Conservation (phyloP, 495 filamentous ascomycete genomes). For the Neurospora africana region DNA sequence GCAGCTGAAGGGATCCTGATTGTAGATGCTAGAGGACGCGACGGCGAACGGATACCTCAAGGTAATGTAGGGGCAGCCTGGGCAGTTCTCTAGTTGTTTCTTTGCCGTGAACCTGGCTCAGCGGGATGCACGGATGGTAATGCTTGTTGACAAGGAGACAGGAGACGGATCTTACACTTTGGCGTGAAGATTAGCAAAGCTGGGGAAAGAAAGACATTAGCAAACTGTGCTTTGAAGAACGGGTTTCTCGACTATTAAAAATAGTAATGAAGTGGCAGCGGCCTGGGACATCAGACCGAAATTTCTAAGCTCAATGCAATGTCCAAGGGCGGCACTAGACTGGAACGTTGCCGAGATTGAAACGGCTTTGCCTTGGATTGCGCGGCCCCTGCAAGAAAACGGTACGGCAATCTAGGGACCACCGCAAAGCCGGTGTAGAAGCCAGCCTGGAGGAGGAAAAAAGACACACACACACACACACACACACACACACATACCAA, state of each 20-base stretch:
- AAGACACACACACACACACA: neutral
- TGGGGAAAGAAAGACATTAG: neutral
- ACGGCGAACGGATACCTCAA: neutral
- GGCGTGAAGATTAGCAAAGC: neutral
- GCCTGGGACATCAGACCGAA: slow-evolving; percentile 13
- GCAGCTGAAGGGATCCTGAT: neutral
- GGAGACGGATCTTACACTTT: neutral
- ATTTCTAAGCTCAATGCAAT: slow-evolving; percentile 26
- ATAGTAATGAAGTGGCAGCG: slow-evolving; percentile 8
- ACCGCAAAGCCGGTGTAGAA: slow-evolving; percentile 7
- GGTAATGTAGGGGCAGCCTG: neutral
- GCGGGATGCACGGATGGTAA: neutral
- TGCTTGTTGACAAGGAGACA: neutral
- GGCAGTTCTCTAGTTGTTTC: neutral
- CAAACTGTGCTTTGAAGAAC: neutral
- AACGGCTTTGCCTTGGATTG: slow-evolving; percentile 23
- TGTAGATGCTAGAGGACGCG: neutral
- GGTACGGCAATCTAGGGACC: neutral
- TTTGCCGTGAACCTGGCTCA: neutral
- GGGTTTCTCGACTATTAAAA: slow-evolving; percentile 12
- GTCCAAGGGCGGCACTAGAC: slow-evolving; percentile 24
- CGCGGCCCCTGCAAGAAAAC: neutral
- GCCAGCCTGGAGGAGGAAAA: neutral
- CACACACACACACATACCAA: slow-evolving; percentile 4
- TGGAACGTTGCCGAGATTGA: slow-evolving; percentile 35